These are phyloP conservation scores for Starmera caribaea DNA, from an alignment of 805 yeast species.

Conservation along the genomic window DNA sequence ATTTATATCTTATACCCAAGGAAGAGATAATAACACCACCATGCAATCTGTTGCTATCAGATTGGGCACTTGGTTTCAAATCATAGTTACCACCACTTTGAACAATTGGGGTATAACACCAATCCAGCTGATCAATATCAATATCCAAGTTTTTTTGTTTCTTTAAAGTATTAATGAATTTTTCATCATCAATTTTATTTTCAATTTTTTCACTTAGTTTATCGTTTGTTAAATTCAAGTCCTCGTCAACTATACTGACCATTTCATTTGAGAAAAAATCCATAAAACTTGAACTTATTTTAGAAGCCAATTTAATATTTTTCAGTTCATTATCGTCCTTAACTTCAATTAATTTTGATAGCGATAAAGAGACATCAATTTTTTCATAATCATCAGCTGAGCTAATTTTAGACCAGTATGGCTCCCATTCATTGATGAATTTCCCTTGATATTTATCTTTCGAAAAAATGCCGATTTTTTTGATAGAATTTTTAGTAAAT, in stretches of 20 bases:
- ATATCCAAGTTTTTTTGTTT: constrained; percentile 55
- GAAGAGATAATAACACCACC: constrained; percentile 80
- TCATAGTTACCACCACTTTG: constrained; percentile 86
- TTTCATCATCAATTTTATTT: constrained; percentile 70
- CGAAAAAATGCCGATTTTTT: constrained; percentile 53
- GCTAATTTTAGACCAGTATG: constrained; percentile 21
- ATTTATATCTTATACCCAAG: constrained; percentile 77
- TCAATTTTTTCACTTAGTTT: constrained; percentile 71
- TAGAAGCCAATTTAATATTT: constrained; percentile 59
- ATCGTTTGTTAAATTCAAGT: constrained; percentile 60
- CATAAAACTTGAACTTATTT: constrained; percentile 72
- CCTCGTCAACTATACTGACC: constrained; percentile 83
- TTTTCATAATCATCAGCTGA: constrained; percentile 29
- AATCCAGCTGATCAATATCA: constrained; percentile 70
- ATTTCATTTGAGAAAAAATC: constrained; percentile 78
- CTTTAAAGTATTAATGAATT: constrained; percentile 49
- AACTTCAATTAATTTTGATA: constrained; percentile 51
- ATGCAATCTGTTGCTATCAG: constrained; percentile 51
- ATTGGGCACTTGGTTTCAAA: constrained; percentile 72
- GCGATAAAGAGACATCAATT: constrained; percentile 43
- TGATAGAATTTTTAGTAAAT: constrained; percentile 26
- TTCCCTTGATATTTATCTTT: constrained; percentile 80
- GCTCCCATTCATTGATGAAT: constrained; percentile 73
- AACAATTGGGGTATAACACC: constrained; percentile 89
- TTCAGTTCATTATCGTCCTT: constrained; percentile 76